Percentiles rank a stretch among this genome's conserved stretches.
Conservation (phyloP, 1,284 basidiomycete genomes). For the Malassezia sympodialis region DNA sequence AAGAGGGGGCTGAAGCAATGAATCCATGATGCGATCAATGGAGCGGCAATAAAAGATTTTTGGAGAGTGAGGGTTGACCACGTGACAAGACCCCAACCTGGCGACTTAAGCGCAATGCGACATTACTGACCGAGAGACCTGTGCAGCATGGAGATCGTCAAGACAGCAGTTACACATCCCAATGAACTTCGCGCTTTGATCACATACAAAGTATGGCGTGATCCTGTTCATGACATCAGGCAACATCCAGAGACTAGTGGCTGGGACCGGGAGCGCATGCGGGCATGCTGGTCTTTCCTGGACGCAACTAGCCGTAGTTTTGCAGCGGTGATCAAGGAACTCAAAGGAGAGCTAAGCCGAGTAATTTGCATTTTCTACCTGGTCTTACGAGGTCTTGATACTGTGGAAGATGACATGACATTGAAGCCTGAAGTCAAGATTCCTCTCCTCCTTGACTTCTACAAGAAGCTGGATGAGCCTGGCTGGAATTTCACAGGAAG, state of each 20-base stretch:
- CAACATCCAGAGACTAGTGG: conserved; percentile 42
- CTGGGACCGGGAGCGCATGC: conserved; percentile 57
- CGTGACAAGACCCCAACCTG: background rate
- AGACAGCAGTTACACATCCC: conserved; percentile 33
- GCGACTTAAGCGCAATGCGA: background rate
- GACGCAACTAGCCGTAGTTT: conserved; percentile 84
- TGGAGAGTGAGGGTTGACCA: background rate
- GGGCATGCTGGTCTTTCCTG: conserved; percentile 77
- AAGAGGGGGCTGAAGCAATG: conserved; percentile 12
- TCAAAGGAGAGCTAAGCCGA: conserved; percentile 85
- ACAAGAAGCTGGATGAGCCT: conserved; percentile 66
- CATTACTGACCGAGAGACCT: background rate
- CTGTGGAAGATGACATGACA: conserved; percentile 97
- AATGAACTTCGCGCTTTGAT: conserved; percentile 47
- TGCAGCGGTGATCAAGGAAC: conserved; percentile 85
- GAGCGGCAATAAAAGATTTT: background rate
- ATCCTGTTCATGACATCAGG: conserved; percentile 49
- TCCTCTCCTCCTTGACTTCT: conserved; percentile 71
- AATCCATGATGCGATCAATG: conserved; percentile 9
- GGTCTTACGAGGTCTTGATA: conserved; percentile 82
- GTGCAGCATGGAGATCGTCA: conserved; percentile 4
- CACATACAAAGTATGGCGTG: conserved; percentile 50
- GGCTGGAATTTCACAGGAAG: conserved; percentile 79
- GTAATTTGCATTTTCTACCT: conserved; percentile 89
- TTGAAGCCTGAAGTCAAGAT: conserved; percentile 77